Evolutionary conservation across 2,329 filamentous ascomycete genomes (phyloP).

Genomic region (Claviceps monticola): DNA sequence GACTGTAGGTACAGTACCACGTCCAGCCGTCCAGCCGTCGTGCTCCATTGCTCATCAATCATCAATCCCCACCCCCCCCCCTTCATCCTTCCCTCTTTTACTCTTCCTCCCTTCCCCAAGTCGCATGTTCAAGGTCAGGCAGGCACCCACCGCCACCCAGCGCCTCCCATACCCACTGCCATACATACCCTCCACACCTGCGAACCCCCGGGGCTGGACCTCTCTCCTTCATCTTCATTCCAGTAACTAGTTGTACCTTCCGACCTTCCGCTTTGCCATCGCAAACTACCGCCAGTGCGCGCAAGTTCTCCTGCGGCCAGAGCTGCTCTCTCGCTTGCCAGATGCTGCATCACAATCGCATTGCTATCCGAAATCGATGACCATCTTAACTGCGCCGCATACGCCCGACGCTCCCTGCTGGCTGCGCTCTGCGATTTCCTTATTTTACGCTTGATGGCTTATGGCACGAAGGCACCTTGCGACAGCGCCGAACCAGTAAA

Average conservation of each 20-base stretch:
- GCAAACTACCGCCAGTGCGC: slow-evolving; percentile 10
- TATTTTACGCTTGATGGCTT: background rate
- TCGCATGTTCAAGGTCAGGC: background rate
- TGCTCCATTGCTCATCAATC: too few relatives aligned
- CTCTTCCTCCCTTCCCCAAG: background rate
- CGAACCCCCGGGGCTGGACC: slow-evolving; percentile 10
- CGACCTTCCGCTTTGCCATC: slow-evolving; percentile 18
- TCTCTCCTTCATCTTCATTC: slow-evolving; percentile 15
- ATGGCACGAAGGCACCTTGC: background rate
- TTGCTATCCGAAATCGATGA: slow-evolving; percentile 4
- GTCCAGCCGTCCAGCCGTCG: background rate
- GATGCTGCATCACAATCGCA: background rate
- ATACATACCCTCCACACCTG: slow-evolving; percentile 9
- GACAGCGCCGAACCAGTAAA: background rate
- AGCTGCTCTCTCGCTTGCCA: slow-evolving; percentile 2
- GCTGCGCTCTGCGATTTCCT: background rate
- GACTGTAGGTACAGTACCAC: background rate
- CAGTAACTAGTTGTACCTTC: too few relatives aligned
- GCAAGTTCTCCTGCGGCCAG: slow-evolving; percentile 3
- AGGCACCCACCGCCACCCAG: background rate
- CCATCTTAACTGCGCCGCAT: background rate
- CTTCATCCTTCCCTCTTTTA: background rate
- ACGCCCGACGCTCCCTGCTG: background rate
- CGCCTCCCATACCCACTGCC: slow-evolving; percentile 1
- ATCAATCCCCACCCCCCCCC: background rate